phyloP scores from a whole-genome alignment of 2,329 filamentous ascomycete genomes.

The Botrytis medusae region DNA sequence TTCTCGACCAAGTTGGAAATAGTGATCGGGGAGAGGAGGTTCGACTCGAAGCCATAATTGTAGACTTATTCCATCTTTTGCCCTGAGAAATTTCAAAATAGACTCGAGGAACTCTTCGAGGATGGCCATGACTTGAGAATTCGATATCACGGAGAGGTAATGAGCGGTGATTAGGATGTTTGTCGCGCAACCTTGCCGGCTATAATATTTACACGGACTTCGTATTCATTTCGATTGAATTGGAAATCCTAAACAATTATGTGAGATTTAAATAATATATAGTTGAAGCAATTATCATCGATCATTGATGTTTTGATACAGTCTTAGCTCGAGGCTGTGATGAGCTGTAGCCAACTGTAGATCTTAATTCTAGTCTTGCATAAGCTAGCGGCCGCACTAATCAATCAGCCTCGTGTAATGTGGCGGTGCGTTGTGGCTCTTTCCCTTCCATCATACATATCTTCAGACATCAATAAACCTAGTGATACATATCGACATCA shows the following conservation, averaged over 20 bases:
- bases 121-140: conserved; percentile 52
- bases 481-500: too few relatives aligned
- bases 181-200: too few relatives aligned
- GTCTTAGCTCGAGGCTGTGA: conserved; percentile 1
- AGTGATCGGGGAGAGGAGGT: conserved; percentile 65
- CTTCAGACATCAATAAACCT: not conserved
- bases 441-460: not conserved
- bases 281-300: not conserved
- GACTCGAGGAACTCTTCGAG: conserved; percentile 67
- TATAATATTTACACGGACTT: not conserved
- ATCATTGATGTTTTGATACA: not conserved
- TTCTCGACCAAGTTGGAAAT: conserved; percentile 66
- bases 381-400: not conserved
- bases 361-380: not conserved
- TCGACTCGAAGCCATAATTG: conserved; percentile 74
- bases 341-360: not conserved
- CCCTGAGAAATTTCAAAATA: conserved; percentile 60
- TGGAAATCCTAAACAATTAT: not conserved
- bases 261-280: not conserved
- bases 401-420: not conserved
- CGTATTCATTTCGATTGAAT: not conserved
- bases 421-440: not conserved
- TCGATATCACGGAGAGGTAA: not conserved
- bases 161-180: not conserved
- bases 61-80: conserved; percentile 63